These are phyloP conservation scores for Corylus americana DNA, from an alignment of 306 rosid genomes.

Conservation along the genomic window DNA sequence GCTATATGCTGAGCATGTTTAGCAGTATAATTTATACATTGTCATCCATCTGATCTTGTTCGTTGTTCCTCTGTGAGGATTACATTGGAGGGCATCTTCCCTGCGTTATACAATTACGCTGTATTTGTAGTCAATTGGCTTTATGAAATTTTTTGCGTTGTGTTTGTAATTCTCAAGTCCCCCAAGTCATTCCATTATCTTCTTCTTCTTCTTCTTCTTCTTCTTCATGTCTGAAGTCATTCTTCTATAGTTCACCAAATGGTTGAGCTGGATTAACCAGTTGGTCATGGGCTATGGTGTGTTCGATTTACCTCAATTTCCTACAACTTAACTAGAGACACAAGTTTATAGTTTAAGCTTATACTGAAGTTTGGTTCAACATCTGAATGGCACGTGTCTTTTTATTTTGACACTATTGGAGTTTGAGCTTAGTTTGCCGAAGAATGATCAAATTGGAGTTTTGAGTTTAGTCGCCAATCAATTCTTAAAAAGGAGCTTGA, in stretches of 20 bases:
- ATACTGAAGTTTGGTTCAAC: no score
- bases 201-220: not conserved
- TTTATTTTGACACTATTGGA: no score
- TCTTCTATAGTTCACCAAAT: slow-evolving; percentile 17
- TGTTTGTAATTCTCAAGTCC: not conserved
- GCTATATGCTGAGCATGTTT: not conserved
- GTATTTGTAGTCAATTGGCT: not conserved
- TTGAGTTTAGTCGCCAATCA: not conserved
- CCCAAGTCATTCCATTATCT: not conserved
- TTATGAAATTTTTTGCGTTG: not conserved
- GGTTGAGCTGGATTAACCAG: slow-evolving; percentile 47
- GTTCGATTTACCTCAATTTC: not conserved
- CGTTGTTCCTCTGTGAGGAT: not conserved
- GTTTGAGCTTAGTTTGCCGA: not conserved
- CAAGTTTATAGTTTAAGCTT: no score
- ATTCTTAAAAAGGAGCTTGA: not conserved
- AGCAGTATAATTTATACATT: not conserved
- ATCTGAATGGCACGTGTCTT: not conserved
- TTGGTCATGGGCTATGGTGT: slow-evolving; percentile 24
- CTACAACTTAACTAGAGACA: not conserved
- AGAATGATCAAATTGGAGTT: no score
- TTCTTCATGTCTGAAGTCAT: not conserved
- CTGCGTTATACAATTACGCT: not conserved
- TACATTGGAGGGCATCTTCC: not conserved
- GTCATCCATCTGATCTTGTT: not conserved